phyloP scores from a whole-genome alignment of 2,329 filamentous ascomycete genomes.

The Penicillium sp. region DNA sequence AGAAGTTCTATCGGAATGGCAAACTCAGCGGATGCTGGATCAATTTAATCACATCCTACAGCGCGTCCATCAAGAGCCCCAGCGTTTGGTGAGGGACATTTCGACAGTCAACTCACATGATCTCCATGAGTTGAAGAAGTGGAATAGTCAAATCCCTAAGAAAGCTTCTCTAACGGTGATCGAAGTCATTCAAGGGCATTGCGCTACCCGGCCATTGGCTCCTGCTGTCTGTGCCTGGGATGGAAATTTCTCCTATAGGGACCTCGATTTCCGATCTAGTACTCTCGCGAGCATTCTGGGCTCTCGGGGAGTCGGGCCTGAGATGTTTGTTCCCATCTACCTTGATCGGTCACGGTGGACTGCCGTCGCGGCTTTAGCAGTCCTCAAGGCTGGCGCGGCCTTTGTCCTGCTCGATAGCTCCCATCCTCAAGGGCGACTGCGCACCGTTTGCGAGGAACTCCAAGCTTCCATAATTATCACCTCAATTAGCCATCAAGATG shows the following conservation, averaged over 20 bases:
- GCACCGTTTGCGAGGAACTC: background rate
- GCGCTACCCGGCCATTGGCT: conserved; percentile 5
- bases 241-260: conserved; percentile 5
- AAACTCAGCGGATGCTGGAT: conserved; percentile 11
- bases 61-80: conserved; percentile 22
- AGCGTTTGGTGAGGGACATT: background rate
- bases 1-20: conserved; percentile 4
- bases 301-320: conserved; percentile 31
- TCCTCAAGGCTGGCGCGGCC: background rate
- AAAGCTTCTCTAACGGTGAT: background rate
- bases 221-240: conserved; percentile 30
- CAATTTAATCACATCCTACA: conserved; percentile 11
- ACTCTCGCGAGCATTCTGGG: conserved; percentile 11
- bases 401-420: background rate
- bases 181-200: background rate
- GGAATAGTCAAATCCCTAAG: background rate
- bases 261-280: background rate
- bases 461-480: background rate
- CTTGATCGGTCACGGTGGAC: background rate
- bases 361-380: background rate
- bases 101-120: background rate
- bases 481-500: too few species aligned
- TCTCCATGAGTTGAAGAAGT: background rate
- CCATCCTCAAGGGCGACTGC: background rate
- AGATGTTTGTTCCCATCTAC: conserved; percentile 16